Base-by-base conservation (phyloP, 2,329 filamentous ascomycete species). In the Exophiala sp. region DNA sequence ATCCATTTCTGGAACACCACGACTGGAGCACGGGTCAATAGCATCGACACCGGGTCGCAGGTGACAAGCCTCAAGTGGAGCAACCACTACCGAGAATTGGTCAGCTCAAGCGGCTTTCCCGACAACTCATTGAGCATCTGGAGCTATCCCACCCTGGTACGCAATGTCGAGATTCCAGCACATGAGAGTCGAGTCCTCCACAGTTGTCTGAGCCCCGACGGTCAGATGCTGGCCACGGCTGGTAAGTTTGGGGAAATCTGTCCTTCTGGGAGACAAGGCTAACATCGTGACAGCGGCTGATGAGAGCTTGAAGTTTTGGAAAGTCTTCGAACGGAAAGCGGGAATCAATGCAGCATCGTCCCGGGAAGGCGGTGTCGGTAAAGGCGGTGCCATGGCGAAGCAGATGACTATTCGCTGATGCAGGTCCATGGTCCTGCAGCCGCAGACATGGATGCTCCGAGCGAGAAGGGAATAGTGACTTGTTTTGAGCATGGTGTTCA, bases 1-100 rank as follows among this genome's bases (percentile, higher is more conserved):
- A 98, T 98, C 70, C 93, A 98, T 77, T 98, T 98, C 81, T 98
- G 93, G 93, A 98, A 98, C 79, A 94, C 90, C 40, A 97, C 93
- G 18, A 95, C 91, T 3, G 93, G 93, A 54, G 91, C 93, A 46
- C 87, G 93, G 62, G 90, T 95, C 74, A 98, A 98, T 83, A 95
- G 88, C 79, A 97, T 98, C 70, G 90, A 97, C 69, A 97, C 93
- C 34, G 93, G 93, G 54, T 95, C 89, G 40, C 93, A 98, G 71
- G 94, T 98, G 50, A 98, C 93, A 60, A 93, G 86, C 62, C 81
- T 98, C 50, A 85, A 89, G 63, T 98, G 93, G 93, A 95, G 88
- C 78, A 88, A 89, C 56, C 85, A 88, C 71, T 95, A 97, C 79
- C 90, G 93, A 61, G 93, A 98, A 78, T 93, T 98, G 63, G 90